Evolutionary conservation across 257 asterid genomes (phyloP).

Genomic region (Datura wrightii): DNA sequence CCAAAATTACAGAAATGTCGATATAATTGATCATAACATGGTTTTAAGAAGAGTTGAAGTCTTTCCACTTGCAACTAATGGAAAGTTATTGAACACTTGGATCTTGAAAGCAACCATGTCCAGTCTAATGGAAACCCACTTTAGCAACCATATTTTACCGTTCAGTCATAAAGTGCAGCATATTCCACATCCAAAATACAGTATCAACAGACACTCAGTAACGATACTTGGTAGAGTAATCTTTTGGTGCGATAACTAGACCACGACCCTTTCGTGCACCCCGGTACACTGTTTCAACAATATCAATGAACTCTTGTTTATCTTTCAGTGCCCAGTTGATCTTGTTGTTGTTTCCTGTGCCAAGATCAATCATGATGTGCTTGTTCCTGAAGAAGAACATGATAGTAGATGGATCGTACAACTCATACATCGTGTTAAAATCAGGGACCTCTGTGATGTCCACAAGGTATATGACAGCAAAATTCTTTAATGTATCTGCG

Average conservation of each 20-base stretch:
- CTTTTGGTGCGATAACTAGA: conserved; percentile 97
- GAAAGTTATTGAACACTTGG: conserved; percentile 16
- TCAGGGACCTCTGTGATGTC: conserved; percentile 95
- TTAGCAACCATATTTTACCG: not conserved
- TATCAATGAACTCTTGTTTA: conserved; percentile 95
- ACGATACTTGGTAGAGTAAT: conserved; percentile 96
- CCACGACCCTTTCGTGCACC: conserved; percentile 98
- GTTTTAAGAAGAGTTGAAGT: conserved; percentile 7
- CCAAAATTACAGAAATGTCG: not conserved
- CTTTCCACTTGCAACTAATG: conserved; percentile 24
- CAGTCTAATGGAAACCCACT: not conserved
- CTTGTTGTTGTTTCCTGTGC: conserved; percentile 96
- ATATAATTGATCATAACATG: conserved; percentile 15
- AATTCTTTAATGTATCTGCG: conserved; percentile 86
- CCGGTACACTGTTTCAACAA: conserved; percentile 91
- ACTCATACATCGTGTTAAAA: conserved; percentile 94
- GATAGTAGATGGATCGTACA: conserved; percentile 89
- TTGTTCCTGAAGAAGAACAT: conserved; percentile 99
- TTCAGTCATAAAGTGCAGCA: not conserved
- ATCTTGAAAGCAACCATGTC: not conserved
- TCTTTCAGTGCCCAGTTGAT: conserved; percentile 98
- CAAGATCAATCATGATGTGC: conserved; percentile 97
- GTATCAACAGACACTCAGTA: conserved; percentile 41
- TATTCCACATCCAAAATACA: conserved; percentile 8
- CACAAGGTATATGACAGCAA: conserved; percentile 85